phyloP scores from a whole-genome alignment of 306 rosid genomes.

The Alnus rubra region DNA sequence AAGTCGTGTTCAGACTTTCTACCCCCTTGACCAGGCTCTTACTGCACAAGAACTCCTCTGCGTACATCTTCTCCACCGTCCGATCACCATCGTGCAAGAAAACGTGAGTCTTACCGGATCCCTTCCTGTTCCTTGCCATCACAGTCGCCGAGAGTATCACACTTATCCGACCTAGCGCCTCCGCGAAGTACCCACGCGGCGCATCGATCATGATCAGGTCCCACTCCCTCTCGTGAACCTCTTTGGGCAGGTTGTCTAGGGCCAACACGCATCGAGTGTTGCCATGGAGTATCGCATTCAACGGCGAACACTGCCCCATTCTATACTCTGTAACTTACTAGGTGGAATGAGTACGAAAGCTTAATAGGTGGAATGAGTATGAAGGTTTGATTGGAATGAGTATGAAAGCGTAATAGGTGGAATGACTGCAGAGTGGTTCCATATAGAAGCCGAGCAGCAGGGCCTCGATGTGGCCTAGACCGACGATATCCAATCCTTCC shows the following conservation, averaged over 20 bases:
- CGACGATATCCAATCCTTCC: too few species aligned
- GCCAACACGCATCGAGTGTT: slow-evolving; percentile 65
- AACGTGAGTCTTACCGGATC: slow-evolving; percentile 79
- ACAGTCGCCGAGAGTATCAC: slow-evolving; percentile 89
- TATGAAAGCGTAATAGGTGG: too few species aligned
- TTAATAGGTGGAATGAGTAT: too few species aligned
- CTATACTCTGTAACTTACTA: too few species aligned
- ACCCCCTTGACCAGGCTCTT: slow-evolving; percentile 43
- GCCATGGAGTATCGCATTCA: slow-evolving; percentile 48
- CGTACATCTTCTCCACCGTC: slow-evolving; percentile 77
- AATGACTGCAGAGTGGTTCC: too few species aligned
- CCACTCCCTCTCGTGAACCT: slow-evolving; percentile 80
- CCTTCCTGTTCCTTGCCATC: slow-evolving; percentile 69
- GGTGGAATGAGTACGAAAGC: too few species aligned
- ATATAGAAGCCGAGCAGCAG: too few species aligned
- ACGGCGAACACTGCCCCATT: slow-evolving; percentile 36
- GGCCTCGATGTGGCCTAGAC: too few species aligned
- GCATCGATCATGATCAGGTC: slow-evolving; percentile 93
- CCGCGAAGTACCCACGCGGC: slow-evolving; percentile 73
- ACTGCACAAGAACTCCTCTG: slow-evolving; percentile 74
- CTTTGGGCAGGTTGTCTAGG: slow-evolving; percentile 61
- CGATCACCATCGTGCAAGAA: slow-evolving; percentile 87
- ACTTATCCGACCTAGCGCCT: slow-evolving; percentile 89
- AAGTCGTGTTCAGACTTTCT: too few species aligned
- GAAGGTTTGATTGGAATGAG: too few species aligned